A percentile compares a stretch with the other conserved stretches of the same genome.
phyloP scores from a whole-genome alignment of 2,329 filamentous ascomycete genomes.

The Hypoxylon rubiginosum region DNA sequence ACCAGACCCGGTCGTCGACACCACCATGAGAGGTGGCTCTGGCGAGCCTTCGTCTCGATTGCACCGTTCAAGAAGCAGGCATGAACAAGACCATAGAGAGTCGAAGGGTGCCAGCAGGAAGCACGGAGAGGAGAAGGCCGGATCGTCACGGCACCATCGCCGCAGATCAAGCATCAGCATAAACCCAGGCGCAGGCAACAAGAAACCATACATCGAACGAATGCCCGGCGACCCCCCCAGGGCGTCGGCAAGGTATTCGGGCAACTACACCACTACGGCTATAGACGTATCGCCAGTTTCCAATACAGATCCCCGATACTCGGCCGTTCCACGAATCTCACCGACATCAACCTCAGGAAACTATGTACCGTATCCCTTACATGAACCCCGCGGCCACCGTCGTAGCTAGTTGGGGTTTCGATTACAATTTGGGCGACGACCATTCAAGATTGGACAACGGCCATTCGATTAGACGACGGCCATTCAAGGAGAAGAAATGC shows the following conservation, averaged over 20 bases:
- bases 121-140: conserved; percentile 29
- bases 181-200: conserved; percentile 24
- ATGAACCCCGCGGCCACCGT: conserved; percentile 22
- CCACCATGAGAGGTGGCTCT: conserved; percentile 37
- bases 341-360: conserved; percentile 25
- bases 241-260: conserved; percentile 19
- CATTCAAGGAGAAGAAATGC: neutral
- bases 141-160: conserved; percentile 27
- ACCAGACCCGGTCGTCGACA: conserved; percentile 21
- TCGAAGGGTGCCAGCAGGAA: conserved; percentile 29
- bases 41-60: conserved; percentile 33
- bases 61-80: conserved; percentile 34
- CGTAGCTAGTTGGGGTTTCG: conserved; percentile 5
- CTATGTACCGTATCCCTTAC: conserved; percentile 35
- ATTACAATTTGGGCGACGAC: neutral
- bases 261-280: conserved; percentile 30
- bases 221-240: conserved; percentile 32
- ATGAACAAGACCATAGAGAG: conserved; percentile 22
- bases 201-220: conserved; percentile 42
- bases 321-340: conserved; percentile 28
- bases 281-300: conserved; percentile 3
- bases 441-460: conserved; percentile 3
- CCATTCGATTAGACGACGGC: conserved; percentile 6
- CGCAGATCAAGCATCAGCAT: conserved; percentile 34
- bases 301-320: conserved; percentile 23